Base-by-base conservation (phyloP, 805 yeast genomes). In the Schwanniomyces occidentalis region DNA sequence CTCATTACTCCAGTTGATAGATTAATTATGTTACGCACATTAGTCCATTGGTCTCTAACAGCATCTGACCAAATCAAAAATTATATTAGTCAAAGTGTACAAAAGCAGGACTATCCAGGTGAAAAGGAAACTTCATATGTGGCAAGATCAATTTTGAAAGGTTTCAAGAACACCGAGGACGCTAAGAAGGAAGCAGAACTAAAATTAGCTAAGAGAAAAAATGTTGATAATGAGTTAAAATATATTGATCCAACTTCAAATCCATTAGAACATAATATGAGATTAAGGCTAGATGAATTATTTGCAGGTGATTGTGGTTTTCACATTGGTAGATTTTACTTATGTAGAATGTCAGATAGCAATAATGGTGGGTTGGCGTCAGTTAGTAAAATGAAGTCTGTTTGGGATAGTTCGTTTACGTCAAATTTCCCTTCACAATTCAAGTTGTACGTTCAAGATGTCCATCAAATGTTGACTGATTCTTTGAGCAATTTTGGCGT, bases 391-490 rank as follows among this genome's bases (percentile, higher is more conserved):
- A 66, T 69, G 71, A 47, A 42, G n/a, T 31, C 40, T 5, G 42
- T 49, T 5, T 50, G 54, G 48, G 31, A 51, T 1, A 37, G 37
- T n/a, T 23, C 35, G 10, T 27, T 27, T 27, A 24, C 39, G n/a
- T 18, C 20, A 8, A 25, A 35, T 6, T 24, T 40, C 5, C 54
- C 63, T 1, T 54, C 69, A 1, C 37, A 44, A 3, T 69, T 69
- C 52, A 65, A 63, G 30, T 41, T 69, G 19, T 69, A 65, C 38
- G 73, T 69, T 10, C 66, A 67, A 34, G 73, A 69, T 42, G 63
- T 62, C 2, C 61, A 65, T 37, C 37, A 47, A 16, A 49, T 63
- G 54, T 47, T 69, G 29, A 38, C 40, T 6, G 55, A 54, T 3
- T 42, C 60, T 1, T 51, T 68, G 8, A 38, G 41, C 2, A 41